phyloP scores from a whole-genome alignment of 306 rosid species.

The Adenanthera pavonina region DNA sequence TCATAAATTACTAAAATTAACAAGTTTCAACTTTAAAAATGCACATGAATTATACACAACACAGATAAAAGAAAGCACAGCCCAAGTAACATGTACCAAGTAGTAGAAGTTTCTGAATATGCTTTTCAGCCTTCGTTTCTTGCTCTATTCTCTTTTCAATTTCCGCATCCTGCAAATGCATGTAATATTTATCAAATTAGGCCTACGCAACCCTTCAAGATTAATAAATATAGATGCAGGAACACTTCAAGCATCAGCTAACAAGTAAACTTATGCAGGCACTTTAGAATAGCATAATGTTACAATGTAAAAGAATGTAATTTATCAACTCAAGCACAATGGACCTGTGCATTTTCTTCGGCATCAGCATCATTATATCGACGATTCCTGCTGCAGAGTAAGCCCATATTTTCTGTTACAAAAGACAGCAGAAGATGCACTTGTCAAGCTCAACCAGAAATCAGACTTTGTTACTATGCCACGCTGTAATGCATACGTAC shows the following conservation, averaged over 20 bases:
- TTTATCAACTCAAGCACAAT: slow-evolving; percentile 21
- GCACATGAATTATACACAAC: slow-evolving; percentile 25
- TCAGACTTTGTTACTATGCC: slow-evolving; percentile 41
- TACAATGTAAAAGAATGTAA: neutral
- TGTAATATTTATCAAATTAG: slow-evolving; percentile 33
- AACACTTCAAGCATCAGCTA: neutral
- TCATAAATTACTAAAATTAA: neutral
- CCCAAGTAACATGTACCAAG: slow-evolving; percentile 64
- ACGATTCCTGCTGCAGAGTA: slow-evolving; percentile 86
- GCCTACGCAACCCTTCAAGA: slow-evolving; percentile 19
- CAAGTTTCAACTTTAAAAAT: slow-evolving; percentile 21
- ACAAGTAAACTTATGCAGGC: neutral
- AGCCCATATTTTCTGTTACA: slow-evolving; percentile 82
- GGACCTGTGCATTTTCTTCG: slow-evolving; percentile 90
- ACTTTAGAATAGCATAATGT: neutral
- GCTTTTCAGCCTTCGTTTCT: slow-evolving; percentile 94
- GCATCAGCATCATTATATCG: slow-evolving; percentile 67
- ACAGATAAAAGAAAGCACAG: slow-evolving; percentile 25
- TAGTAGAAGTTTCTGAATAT: slow-evolving; percentile 90
- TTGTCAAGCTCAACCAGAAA: slow-evolving; percentile 57
- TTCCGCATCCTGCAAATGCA: slow-evolving; percentile 81
- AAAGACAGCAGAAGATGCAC: slow-evolving; percentile 75
- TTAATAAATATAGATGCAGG: neutral
- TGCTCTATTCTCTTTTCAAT: slow-evolving; percentile 91
- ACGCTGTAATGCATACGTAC: slow-evolving; percentile 38